Evolutionary conservation across 2,329 filamentous ascomycete species (phyloP).

Genomic region (Monosporascus sp.): DNA sequence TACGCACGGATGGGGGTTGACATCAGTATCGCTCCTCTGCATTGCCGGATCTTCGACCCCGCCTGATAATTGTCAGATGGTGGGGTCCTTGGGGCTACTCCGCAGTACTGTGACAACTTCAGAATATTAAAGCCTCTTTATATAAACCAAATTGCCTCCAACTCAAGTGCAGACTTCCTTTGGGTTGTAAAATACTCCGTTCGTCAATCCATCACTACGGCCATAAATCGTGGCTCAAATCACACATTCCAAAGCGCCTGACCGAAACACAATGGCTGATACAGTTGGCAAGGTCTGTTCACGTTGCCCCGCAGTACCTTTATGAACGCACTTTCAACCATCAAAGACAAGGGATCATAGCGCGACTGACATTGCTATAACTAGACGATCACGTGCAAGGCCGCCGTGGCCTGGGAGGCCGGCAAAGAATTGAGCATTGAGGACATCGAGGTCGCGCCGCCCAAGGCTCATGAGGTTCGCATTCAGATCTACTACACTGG

Average conservation of each 20-base stretch:
- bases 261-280: conserved; percentile 36
- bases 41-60: neutral
- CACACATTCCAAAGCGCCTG: conserved; percentile 1
- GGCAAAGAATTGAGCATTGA: conserved; percentile 85
- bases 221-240: neutral
- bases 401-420: conserved; percentile 95
- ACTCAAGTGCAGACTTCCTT: neutral
- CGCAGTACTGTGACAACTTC: neutral
- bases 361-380: conserved; percentile 1
- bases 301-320: conserved; percentile 4
- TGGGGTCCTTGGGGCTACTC: neutral
- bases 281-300: conserved; percentile 46
- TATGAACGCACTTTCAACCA: neutral
- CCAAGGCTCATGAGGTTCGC: conserved; percentile 88
- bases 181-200: neutral
- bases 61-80: neutral
- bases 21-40: neutral
- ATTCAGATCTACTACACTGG: conserved; percentile 97
- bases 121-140: neutral
- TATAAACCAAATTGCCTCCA: neutral
- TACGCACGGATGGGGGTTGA: too few species aligned
- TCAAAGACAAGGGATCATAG: neutral
- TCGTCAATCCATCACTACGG: neutral
- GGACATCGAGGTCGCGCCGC: conserved; percentile 85
- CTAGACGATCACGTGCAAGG: conserved; percentile 93